Conservation (phyloP, 495 filamentous ascomycete species). For the Haplographium delicatum region DNA sequence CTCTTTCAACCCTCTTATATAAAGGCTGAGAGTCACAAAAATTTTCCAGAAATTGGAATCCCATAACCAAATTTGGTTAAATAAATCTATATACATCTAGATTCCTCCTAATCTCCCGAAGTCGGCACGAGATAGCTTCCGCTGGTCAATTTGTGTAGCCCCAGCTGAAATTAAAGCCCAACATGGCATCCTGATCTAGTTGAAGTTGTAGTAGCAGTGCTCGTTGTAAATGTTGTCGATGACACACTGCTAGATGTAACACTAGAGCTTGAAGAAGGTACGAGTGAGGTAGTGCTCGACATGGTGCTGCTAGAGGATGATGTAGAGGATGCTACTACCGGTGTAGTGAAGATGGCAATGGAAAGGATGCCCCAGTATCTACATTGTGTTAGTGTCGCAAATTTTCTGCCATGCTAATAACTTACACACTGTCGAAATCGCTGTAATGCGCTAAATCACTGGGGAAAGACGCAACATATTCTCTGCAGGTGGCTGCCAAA, state of each 20-base stretch:
- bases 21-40: no score
- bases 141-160: no score
- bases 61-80: no score
- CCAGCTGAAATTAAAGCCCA: no score
- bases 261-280: not conserved
- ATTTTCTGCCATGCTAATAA: not conserved
- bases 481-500: not conserved
- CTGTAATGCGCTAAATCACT: not conserved
- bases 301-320: not conserved
- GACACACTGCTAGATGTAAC: not conserved
- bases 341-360: not conserved
- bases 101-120: no score
- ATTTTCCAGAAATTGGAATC: no score
- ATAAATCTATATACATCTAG: no score
- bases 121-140: no score
- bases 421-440: not conserved
- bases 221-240: not conserved
- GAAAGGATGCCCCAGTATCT: conserved; percentile 3
- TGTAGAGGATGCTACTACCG: not conserved
- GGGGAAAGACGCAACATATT: not conserved
- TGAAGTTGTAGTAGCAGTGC: not conserved
- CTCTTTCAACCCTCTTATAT: no score
- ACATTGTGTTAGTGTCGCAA: not conserved
- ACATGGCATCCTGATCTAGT: no score
- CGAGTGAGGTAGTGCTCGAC: not conserved